Evolutionary conservation across 805 yeast species (phyloP).

Genomic region (Candida takata): DNA sequence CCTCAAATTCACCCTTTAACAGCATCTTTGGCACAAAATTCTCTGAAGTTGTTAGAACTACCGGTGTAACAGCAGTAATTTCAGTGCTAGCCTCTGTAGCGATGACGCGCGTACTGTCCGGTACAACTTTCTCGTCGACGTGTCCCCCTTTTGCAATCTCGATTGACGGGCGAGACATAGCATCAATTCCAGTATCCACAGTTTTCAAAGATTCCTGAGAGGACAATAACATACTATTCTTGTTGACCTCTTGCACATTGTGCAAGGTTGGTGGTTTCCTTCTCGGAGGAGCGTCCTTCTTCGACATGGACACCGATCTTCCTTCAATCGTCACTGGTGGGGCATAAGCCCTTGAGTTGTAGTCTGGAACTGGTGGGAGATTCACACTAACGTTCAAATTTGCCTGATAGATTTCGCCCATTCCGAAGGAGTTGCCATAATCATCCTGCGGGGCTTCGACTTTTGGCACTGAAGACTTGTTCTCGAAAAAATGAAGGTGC

Average conservation of each 20-base stretch:
- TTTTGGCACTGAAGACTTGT: not conserved
- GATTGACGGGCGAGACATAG: constrained; percentile 1
- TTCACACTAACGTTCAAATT: constrained; percentile 10
- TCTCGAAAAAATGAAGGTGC: not conserved
- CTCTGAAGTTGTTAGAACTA: no score
- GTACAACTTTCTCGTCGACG: no score
- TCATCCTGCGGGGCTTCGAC: not conserved
- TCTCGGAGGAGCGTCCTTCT: constrained; percentile 15
- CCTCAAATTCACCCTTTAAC: no score
- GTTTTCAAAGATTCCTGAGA: not conserved
- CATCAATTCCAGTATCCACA: constrained; percentile 2
- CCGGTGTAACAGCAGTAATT: no score
- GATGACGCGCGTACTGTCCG: no score
- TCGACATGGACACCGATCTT: constrained; percentile 17
- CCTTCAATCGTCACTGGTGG: constrained; percentile 25
- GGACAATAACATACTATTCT: not conserved
- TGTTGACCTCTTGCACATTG: not conserved
- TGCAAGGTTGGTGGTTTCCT: constrained; percentile 17
- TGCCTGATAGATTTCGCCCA: constrained; percentile 9
- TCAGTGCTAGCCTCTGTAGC: no score
- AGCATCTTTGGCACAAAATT: no score
- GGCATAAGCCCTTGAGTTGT: constrained; percentile 16
- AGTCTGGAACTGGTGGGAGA: constrained; percentile 24
- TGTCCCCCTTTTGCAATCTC: constrained; percentile 1
- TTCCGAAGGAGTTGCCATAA: constrained; percentile 1